Percentiles rank a stretch among this genome's conserved stretches.
Conservation (phyloP, 2,329 filamentous ascomycete species). For the Uncinocarpus reesii region DNA sequence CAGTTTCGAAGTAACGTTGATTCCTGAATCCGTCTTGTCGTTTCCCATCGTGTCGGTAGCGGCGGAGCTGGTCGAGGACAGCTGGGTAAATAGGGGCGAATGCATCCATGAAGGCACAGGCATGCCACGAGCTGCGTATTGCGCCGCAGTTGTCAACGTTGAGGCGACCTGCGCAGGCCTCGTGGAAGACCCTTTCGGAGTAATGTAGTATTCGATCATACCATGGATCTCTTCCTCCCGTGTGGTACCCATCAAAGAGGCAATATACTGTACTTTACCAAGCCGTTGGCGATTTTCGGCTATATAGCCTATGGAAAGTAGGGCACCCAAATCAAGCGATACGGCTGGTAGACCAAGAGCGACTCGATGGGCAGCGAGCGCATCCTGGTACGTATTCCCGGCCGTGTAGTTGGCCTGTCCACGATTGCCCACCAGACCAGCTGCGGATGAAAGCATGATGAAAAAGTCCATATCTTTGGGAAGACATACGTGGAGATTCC, state of each 20-base stretch:
- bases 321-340: slow-evolving; percentile 5
- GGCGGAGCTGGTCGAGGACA: slow-evolving; percentile 9
- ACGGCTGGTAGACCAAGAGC: neutral
- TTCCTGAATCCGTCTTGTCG: slow-evolving; percentile 3
- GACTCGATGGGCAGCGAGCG: slow-evolving; percentile 10
- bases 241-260: neutral
- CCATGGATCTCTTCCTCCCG: slow-evolving; percentile 9
- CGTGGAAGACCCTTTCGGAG: slow-evolving; percentile 10
- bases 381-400: slow-evolving; percentile 30
- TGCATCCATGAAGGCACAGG: slow-evolving; percentile 19
- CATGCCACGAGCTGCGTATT: slow-evolving; percentile 14
- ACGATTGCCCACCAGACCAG: slow-evolving; percentile 25
- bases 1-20: slow-evolving; percentile 8
- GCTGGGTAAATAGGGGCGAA: slow-evolving; percentile 21
- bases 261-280: neutral
- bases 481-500: slow-evolving; percentile 25
- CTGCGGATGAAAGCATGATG: slow-evolving; percentile 31
- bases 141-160: neutral
- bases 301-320: slow-evolving; percentile 9
- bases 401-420: slow-evolving; percentile 29
- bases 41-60: neutral
- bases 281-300: slow-evolving; percentile 1
- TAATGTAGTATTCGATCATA: slow-evolving; percentile 18
- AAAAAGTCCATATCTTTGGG: slow-evolving; percentile 34
- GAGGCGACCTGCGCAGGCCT: slow-evolving; percentile 9